Base-by-base conservation (phyloP, 768 basidiomycete genomes). In the Suillus plorans region DNA sequence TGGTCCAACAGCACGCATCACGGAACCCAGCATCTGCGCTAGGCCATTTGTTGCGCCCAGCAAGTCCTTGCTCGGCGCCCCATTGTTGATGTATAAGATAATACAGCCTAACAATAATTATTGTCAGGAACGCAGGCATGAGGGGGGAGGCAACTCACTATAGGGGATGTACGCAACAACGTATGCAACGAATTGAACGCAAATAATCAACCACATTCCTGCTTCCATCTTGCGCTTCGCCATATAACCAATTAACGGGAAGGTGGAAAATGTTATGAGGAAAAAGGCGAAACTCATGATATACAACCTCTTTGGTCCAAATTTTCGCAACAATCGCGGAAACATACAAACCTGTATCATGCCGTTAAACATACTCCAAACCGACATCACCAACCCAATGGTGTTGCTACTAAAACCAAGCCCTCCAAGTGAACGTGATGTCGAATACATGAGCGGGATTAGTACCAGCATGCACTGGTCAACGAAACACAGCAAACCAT, bases 11-110 rank as follows among this genome's bases (percentile, higher is more conserved):
- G 68, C 70, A 31, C 72, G 67, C 53, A 68, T 67, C 20, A 60
- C 63, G 5, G 71, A 68, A 9, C 64, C 59, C 1, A 70, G 63
- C 63, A 73, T 76, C 62, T 77, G 76, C 2, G 70, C 73, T 8
- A 77, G 53, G 12, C 74, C 76, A 59, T 74, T 74, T 18, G 71
- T 71, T 14, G 71, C 70, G 4, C 76, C 74, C 5, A 76, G 65
- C 18, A 71, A 41, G 13, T 49, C 34, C 31, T 25, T 62, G 42
- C 50, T 65, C 55, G 67, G 58, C 28, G 59, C 60, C 12, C 65
- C 60, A 14, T 67, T 34, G 34, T 62, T 65, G 20, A 67, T 14
- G 25, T 49, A 64, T 36, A 67, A 37, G 16, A 67, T 60, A 7
- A 67, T 57, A 22, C 65, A 62, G n/a, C 64, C 64, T 64, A 9